Evolutionary conservation across 2,329 filamentous ascomycete genomes (phyloP), one percentile per base, ranked within the genome.

Genomic region (Cladophialophora immunda): DNA sequence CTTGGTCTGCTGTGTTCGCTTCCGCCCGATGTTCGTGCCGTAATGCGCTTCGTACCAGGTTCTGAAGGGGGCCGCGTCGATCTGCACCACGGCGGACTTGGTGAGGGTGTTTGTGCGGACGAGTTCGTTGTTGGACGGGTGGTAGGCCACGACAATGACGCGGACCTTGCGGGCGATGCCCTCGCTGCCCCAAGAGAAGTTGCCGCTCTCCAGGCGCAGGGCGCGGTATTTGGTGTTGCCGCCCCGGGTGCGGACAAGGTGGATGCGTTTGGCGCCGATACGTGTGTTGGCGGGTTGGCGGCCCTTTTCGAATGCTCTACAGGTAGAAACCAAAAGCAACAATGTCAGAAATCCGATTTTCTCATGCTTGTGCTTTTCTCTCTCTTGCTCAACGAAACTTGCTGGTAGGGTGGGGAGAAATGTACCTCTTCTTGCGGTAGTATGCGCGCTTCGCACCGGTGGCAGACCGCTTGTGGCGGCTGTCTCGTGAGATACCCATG

Each of bases 31-130:
- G 78, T 87, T 78, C 84, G 92, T 88, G 81, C 95, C 95, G 89
- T 99, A 99, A 91, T 99, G 95, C 76, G 95, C 93, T 90, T 99
- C 95, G 86, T 97, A 99, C 95, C 95, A 99, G 87, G 98, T 94
- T 83, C 95, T 89, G 92, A 99, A 99, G 76, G 95, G 95, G 73
- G 95, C 93, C 78, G 96, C 95, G 84, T 99, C 95, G 85, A 99
- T 87, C 89, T 99, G 95, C 83, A 99, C 92, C 80, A 99, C 92
- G 86, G 95, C 95, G 81, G 93, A 93, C 87, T 94, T 96, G 89
- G 95, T 99, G 83, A 99, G 89, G 87, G 95, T 98, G 91, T 99
- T 99, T 85, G 95, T 99, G 81, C 95, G 95, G 88, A 99, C 94
- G 78, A 99, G 90, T 87, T 99, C 95, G 93, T 99, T 99, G 94